These are phyloP conservation scores for Rhinocladiella similis DNA, from an alignment of 2,329 filamentous ascomycete genomes.

Conservation along the genomic window DNA sequence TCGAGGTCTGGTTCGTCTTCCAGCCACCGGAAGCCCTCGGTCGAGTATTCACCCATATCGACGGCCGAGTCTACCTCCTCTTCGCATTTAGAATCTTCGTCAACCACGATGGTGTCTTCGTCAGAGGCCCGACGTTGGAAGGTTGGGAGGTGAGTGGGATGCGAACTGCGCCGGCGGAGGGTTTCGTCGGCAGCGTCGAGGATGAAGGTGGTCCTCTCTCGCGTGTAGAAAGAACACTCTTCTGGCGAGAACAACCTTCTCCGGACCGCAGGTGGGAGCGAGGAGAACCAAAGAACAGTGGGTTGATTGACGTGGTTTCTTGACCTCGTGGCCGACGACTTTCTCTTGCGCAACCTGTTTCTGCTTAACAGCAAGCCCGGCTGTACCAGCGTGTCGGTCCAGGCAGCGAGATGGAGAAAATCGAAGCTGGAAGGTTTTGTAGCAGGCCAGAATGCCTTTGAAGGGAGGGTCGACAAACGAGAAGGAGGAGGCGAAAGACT, in stretches of 20 bases:
- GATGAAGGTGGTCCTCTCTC: constrained; percentile 54
- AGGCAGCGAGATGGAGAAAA: constrained; percentile 6
- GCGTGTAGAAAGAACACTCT: constrained; percentile 65
- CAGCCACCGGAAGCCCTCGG: constrained; percentile 71
- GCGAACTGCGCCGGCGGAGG: constrained; percentile 40
- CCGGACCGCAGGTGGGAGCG: constrained; percentile 71
- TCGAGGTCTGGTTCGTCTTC: constrained; percentile 73
- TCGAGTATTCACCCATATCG: constrained; percentile 56
- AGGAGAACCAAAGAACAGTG: constrained; percentile 64
- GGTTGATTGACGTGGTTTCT: constrained; percentile 9
- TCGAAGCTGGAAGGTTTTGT: constrained; percentile 5
- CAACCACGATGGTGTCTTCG: constrained; percentile 22
- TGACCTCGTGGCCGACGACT: constrained; percentile 13
- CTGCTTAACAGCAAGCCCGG: constrained; percentile 9
- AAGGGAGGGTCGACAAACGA: constrained; percentile 16
- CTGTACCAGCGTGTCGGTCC: constrained; percentile 8
- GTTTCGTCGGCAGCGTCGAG: constrained; percentile 61
- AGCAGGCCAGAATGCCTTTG: constrained; percentile 6
- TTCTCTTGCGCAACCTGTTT: constrained; percentile 14
- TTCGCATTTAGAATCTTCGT: constrained; percentile 29
- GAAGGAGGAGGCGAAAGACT: constrained; percentile 16
- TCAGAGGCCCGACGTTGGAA: constrained; percentile 29
- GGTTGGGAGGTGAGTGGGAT: constrained; percentile 28
- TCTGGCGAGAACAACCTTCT: constrained; percentile 69
- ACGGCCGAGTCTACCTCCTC: constrained; percentile 31